phyloP scores from a whole-genome alignment of 257 asterid species.

The Solanum pinnatisectum region DNA sequence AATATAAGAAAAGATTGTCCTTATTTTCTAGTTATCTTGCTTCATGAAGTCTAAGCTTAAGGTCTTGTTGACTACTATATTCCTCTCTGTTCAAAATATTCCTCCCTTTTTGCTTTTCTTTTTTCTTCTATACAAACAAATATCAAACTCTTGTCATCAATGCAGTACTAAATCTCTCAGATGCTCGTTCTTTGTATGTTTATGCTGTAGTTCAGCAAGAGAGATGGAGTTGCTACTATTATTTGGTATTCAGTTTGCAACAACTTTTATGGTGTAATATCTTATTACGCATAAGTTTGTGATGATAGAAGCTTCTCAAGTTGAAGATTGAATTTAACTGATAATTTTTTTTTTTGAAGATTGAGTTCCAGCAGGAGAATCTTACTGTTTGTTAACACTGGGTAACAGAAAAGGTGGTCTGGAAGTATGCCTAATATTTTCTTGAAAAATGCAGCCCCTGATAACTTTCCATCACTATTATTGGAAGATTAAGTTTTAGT shows the following conservation, averaged over 20 bases:
- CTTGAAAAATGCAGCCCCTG: neutral
- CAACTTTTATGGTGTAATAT: neutral
- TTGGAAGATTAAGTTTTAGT: neutral
- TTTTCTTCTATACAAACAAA: neutral
- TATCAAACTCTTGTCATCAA: neutral
- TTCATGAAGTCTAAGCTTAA: neutral
- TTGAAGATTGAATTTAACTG: neutral
- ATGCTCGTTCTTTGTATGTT: neutral
- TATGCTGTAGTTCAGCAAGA: neutral
- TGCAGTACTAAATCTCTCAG: neutral
- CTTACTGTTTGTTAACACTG: neutral
- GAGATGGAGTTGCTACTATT: neutral
- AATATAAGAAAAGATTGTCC: neutral
- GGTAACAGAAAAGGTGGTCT: neutral
- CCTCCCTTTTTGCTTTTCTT: neutral
- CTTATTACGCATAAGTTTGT: neutral
- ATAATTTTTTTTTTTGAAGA: no score
- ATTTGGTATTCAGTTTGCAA: neutral
- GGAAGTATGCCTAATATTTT: neutral
- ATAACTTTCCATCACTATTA: neutral
- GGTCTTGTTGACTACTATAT: neutral
- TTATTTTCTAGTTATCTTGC: neutral
- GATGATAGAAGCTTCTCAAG: neutral
- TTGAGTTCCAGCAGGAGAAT: neutral
- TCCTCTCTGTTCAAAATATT: neutral